phyloP scores from a whole-genome alignment of 371 early-diverging fungal species.

The Syncephalastrum sp. region DNA sequence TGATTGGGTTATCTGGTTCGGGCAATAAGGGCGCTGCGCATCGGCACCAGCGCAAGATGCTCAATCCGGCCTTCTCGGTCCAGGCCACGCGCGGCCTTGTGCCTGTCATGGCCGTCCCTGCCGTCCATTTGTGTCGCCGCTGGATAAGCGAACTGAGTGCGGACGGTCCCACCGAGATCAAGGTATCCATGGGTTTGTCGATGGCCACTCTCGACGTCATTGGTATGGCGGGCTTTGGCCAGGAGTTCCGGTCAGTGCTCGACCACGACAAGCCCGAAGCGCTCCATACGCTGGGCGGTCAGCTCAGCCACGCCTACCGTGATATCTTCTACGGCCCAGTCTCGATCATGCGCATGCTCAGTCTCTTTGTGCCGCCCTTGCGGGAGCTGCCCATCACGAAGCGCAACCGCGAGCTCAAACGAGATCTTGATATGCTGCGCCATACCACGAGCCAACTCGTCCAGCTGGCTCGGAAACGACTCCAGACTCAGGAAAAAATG shows the following conservation, averaged over 20 bases:
- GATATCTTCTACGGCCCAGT: slow-evolving; percentile 35
- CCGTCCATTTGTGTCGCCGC: slow-evolving; percentile 23
- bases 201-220: slow-evolving; percentile 49
- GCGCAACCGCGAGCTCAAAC: slow-evolving; percentile 16
- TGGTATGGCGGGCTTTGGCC: slow-evolving; percentile 50
- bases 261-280: no score
- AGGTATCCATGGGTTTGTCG: slow-evolving; percentile 37
- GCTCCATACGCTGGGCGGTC: slow-evolving; percentile 22
- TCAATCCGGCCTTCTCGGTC: slow-evolving; percentile 64
- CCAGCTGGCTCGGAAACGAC: no score
- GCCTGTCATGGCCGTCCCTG: slow-evolving; percentile 45
- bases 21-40: slow-evolving; percentile 49
- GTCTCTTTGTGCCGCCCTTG: slow-evolving; percentile 38
- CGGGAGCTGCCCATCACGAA: slow-evolving; percentile 31
- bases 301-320: slow-evolving; percentile 46
- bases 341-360: slow-evolving; percentile 26
- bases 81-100: slow-evolving; percentile 44
- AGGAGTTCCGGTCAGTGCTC: slow-evolving; percentile 13
- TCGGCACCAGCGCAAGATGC: slow-evolving; percentile 60
- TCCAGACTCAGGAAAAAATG: no score
- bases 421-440: no score
- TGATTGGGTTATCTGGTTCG: no score
- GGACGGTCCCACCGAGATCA: slow-evolving; percentile 13
- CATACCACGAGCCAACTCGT: no score
- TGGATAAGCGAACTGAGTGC: slow-evolving; percentile 26